These are phyloP conservation scores for Suhomyces bolitotheri DNA, from an alignment of 1,139 yeast genomes.

Conservation along the genomic window DNA sequence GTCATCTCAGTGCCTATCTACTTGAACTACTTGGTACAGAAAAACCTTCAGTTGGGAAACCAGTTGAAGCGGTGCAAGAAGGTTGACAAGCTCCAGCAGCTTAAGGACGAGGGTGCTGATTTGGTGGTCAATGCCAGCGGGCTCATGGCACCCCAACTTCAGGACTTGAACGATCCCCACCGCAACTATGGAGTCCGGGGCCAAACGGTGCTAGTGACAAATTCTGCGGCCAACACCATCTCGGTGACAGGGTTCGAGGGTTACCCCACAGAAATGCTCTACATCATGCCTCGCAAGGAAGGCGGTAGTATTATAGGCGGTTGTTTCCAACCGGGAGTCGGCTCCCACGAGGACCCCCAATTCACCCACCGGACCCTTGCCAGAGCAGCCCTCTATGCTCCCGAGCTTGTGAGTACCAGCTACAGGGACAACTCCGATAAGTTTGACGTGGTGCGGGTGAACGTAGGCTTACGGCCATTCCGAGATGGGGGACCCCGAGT, in stretches of 20 bases:
- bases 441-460: conserved; percentile 39
- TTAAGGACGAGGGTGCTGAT: conserved; percentile 28
- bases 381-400: conserved; percentile 44
- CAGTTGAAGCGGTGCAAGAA: conserved; percentile 27
- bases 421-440: conserved; percentile 34
- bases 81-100: conserved; percentile 15
- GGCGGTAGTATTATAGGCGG: conserved; percentile 59
- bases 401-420: conserved; percentile 38
- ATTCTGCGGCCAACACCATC: conserved; percentile 29
- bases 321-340: conserved; percentile 32
- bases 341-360: conserved; percentile 31
- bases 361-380: conserved; percentile 39
- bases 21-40: conserved; percentile 43
- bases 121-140: conserved; percentile 51
- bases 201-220: conserved; percentile 32
- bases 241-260: conserved; percentile 36
- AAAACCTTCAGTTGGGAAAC: conserved; percentile 42
- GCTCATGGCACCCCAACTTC: conserved; percentile 31
- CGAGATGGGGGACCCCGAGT: conserved; percentile 48
- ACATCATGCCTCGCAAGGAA: conserved; percentile 54
- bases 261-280: conserved; percentile 39
- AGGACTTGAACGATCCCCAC: conserved; percentile 33
- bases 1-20: conserved; percentile 53
- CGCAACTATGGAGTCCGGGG: conserved; percentile 37
- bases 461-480: conserved; percentile 52